Percentiles rank a stretch among this genome's conserved stretches.
Evolutionary conservation across 495 filamentous ascomycete species (phyloP).

Genomic region (Sporormia fimetaria): DNA sequence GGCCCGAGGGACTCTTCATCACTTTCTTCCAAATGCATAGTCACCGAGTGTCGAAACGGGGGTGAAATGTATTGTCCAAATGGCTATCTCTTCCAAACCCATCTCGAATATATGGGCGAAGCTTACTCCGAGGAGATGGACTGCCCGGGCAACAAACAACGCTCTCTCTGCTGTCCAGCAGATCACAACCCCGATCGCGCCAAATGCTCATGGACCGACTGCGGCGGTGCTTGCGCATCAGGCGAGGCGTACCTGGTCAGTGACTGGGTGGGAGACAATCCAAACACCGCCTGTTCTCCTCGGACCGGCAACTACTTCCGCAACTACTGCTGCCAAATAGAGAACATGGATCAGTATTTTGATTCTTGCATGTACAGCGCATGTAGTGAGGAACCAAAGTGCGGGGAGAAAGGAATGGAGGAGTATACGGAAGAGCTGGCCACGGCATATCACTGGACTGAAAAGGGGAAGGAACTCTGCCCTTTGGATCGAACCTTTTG

Average conservation of each 20-base stretch:
- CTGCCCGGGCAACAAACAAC: not conserved
- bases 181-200: constrained; percentile 1
- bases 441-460: constrained; percentile 1
- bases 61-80: constrained; percentile 1
- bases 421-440: not conserved
- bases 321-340: constrained; percentile 1
- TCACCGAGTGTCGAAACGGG: not conserved
- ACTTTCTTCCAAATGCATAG: not conserved
- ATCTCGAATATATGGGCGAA: not conserved
- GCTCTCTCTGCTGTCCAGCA: constrained; percentile 2
- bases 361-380: constrained; percentile 1
- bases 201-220: not conserved
- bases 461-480: not conserved
- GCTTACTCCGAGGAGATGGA: not conserved
- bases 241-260: not conserved
- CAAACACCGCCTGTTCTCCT: not conserved
- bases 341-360: constrained; percentile 3
- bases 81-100: constrained; percentile 5
- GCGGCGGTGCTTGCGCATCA: not conserved
- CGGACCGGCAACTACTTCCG: not conserved
- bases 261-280: constrained; percentile 1
- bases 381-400: not conserved
- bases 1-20: too few relatives aligned
- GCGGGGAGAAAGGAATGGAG: not conserved
- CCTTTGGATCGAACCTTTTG: not conserved